Evolutionary conservation across 2,329 filamentous ascomycete genomes (phyloP), one percentile per base, ranked within the genome.

Genomic region (Zymoseptoria brevis): DNA sequence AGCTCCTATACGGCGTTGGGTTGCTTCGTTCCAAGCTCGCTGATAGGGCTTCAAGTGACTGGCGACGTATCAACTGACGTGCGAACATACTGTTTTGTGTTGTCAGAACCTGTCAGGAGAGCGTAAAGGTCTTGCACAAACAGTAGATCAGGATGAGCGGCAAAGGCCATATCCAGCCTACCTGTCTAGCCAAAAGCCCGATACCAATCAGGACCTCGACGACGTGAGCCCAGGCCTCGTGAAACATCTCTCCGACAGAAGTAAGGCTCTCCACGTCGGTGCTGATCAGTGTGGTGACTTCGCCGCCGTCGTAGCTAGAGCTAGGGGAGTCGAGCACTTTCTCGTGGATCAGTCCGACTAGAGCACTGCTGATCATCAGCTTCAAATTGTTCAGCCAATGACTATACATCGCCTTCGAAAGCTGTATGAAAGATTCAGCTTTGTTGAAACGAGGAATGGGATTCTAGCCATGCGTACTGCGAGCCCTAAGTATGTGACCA

Each of bases 1-100:
- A 5, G 48, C 48, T 8, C 50, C 55, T 22, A 62, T 50, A 9
- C 60, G 60, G 13, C 55, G 29, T 49, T 62, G 57, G 2, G 54
- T 57, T 2, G 60, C 60, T 29, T 57, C 50, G 30, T 60, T 60
- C 60, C 60, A 62, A 9, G 54, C 49, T 22, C 55, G 52, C 30
- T 62, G 60, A 7, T 50, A 50, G 1, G 57, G 55, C 41, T 52
- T 30, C n/a, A 60, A 30, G n/a, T 53, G 52, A 5, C 13, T 22
- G 19, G 60, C 60, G 6, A 62, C 60, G 26, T 51, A 60, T 16
- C 57, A 50, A 41, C 54, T 60, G 26, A 57, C 58, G 9, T 55
- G 19, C 9, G 60, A 60, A 50, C 54, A 62, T 9, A 57, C 60
- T 62, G 21, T 22, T 22, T 22, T 22, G 21, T 22, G 21, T 22